Evolutionary conservation across 2,329 filamentous ascomycete genomes (phyloP).

Genomic region (Neopestalotiopsis sp.): DNA sequence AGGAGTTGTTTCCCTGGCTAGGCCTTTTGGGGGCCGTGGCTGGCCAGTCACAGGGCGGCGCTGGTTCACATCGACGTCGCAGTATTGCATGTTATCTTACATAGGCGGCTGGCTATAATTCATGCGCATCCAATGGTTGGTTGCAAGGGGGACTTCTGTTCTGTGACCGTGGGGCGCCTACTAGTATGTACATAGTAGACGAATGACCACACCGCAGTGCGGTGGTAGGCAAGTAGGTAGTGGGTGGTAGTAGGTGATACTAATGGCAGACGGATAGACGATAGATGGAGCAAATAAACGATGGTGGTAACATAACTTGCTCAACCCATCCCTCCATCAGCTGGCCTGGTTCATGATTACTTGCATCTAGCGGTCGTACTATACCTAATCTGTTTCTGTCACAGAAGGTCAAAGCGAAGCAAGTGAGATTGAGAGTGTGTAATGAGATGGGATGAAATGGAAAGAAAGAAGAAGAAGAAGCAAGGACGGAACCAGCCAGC

Average conservation of each 20-base stretch:
- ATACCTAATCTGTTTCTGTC: neutral
- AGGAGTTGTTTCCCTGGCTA: constrained; percentile 11
- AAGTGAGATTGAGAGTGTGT: neutral
- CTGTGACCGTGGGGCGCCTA: neutral
- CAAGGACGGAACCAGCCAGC: too few relatives aligned
- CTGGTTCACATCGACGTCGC: neutral
- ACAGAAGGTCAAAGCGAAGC: neutral
- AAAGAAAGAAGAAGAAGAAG: neutral
- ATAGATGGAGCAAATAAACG: neutral
- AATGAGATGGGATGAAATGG: neutral
- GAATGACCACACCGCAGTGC: neutral
- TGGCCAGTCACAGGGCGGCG: neutral
- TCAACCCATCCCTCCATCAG: too few relatives aligned
- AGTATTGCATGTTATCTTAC: constrained; percentile 4
- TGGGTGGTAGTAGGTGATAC: too few relatives aligned
- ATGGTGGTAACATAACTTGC: neutral
- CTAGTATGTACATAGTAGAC: neutral
- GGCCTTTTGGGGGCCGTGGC: neutral
- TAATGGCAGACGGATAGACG: too few relatives aligned
- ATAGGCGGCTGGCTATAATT: neutral
- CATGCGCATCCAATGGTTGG: constrained; percentile 6
- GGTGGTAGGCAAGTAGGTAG: neutral
- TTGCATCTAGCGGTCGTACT: constrained; percentile 1
- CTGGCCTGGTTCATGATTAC: neutral
- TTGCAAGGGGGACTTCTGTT: neutral